Evolutionary conservation across 176 grass and related monocot species (phyloP).

Genomic region (Calamus simplicifolius): DNA sequence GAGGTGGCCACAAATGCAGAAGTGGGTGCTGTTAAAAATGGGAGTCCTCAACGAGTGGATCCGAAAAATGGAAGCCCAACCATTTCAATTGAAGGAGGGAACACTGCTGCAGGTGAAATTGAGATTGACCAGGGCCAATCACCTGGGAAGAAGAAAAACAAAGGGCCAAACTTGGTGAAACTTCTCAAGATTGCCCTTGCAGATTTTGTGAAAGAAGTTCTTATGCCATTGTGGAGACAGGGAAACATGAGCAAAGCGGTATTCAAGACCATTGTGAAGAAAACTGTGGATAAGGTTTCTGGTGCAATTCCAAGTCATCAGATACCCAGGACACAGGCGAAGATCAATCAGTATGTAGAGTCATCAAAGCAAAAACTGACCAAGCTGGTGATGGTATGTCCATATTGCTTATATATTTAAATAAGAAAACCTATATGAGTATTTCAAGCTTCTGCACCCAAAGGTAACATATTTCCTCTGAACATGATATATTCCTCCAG

Average conservation of each 20-base stretch:
- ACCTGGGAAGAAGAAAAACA: constrained; percentile 47
- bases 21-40: constrained; percentile 68
- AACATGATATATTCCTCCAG: too few species aligned
- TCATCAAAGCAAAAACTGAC: constrained; percentile 84
- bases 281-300: constrained; percentile 97
- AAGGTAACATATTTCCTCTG: too few species aligned
- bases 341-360: constrained; percentile 81
- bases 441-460: too few species aligned
- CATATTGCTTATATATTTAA: constrained; percentile 14
- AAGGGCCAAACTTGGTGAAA: constrained; percentile 82
- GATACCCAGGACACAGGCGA: constrained; percentile 74
- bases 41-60: constrained; percentile 61
- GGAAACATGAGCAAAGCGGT: constrained; percentile 96
- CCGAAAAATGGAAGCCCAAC: constrained; percentile 49
- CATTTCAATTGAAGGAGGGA: constrained; percentile 17
- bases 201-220: constrained; percentile 93
- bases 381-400: constrained; percentile 95
- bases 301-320: constrained; percentile 61
- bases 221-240: constrained; percentile 93
- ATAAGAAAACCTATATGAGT: neutral
- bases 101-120: constrained; percentile 32
- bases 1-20: constrained; percentile 74
- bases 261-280: constrained; percentile 95
- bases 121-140: constrained; percentile 46
- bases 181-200: constrained; percentile 84